These are phyloP conservation scores for Pleurotus djamor DNA, from an alignment of 768 basidiomycete genomes.

Conservation along the genomic window DNA sequence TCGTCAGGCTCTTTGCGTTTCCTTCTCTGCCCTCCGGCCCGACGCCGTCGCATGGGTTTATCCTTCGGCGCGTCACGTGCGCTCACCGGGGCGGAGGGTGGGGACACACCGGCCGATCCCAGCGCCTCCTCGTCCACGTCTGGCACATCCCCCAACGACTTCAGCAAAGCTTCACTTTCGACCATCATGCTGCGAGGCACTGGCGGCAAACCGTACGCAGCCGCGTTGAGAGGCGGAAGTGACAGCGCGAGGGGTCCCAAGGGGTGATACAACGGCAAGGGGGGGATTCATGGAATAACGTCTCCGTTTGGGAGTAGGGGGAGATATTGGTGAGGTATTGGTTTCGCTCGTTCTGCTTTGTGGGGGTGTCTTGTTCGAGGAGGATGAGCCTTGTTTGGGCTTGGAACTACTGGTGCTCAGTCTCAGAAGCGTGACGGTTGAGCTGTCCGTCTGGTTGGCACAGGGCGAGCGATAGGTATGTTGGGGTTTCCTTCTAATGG, in stretches of 20 bases:
- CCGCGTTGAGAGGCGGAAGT: conserved; percentile 61
- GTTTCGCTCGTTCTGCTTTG: neutral
- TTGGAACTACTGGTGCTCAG: neutral
- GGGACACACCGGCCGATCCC: conserved; percentile 7
- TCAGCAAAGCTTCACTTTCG: neutral
- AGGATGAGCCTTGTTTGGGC: neutral
- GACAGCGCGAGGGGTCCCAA: conserved; percentile 61
- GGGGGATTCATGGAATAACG: conserved; percentile 29
- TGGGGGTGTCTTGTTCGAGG: conserved; percentile 1
- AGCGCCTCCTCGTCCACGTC: conserved; percentile 13
- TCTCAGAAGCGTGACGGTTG: neutral
- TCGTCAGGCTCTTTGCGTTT: conserved; percentile 62
- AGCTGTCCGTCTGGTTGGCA: conserved; percentile 12
- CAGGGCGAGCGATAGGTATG: conserved; percentile 59
- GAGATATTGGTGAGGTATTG: neutral
- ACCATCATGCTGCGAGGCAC: conserved; percentile 25
- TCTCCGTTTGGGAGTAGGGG: conserved; percentile 10
- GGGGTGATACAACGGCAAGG: conserved; percentile 69
- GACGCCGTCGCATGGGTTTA: conserved; percentile 51
- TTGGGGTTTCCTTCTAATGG: conserved; percentile 54
- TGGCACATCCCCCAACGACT: conserved; percentile 13
- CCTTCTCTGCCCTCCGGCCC: conserved; percentile 47
- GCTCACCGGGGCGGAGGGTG: conserved; percentile 30
- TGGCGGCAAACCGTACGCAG: conserved; percentile 49
- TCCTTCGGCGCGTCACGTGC: conserved; percentile 32